Conservation (phyloP, 305 asterid species). For the Lippia alba region DNA sequence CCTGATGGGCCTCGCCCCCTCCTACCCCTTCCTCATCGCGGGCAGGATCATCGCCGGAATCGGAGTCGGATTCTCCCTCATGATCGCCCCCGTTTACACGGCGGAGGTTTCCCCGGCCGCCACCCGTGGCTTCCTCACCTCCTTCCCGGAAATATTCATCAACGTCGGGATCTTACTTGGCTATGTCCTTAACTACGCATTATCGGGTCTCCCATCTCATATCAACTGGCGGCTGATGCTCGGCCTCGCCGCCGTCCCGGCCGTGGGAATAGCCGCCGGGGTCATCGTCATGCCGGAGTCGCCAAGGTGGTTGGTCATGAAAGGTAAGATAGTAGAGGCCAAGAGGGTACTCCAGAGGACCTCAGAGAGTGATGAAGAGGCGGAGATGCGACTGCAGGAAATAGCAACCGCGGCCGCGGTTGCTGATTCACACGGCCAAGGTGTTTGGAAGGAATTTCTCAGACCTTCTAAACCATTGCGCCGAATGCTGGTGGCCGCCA, state of each 20-base stretch:
- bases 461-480: slow-evolving; percentile 55
- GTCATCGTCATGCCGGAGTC: slow-evolving; percentile 80
- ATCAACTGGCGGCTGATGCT: slow-evolving; percentile 83
- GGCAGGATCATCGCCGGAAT: slow-evolving; percentile 72
- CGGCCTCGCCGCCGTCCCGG: slow-evolving; percentile 73
- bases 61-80: slow-evolving; percentile 76
- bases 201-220: slow-evolving; percentile 48
- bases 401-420: slow-evolving; percentile 40
- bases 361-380: slow-evolving; percentile 63
- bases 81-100: slow-evolving; percentile 84
- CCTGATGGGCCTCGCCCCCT: slow-evolving; percentile 71
- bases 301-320: slow-evolving; percentile 82
- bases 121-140: slow-evolving; percentile 75
- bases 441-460: slow-evolving; percentile 70
- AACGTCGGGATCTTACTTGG: slow-evolving; percentile 72
- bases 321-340: slow-evolving; percentile 59
- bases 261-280: slow-evolving; percentile 51
- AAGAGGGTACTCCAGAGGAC: slow-evolving; percentile 48
- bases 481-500: slow-evolving; percentile 61
- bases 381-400: slow-evolving; percentile 53
- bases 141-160: slow-evolving; percentile 79
- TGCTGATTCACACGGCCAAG: slow-evolving; percentile 48
- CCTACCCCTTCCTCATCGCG: slow-evolving; percentile 57
- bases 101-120: slow-evolving; percentile 72
- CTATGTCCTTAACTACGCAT: slow-evolving; percentile 51